phyloP scores from a whole-genome alignment of 495 filamentous ascomycete genomes.

The Daldinia loculata region DNA sequence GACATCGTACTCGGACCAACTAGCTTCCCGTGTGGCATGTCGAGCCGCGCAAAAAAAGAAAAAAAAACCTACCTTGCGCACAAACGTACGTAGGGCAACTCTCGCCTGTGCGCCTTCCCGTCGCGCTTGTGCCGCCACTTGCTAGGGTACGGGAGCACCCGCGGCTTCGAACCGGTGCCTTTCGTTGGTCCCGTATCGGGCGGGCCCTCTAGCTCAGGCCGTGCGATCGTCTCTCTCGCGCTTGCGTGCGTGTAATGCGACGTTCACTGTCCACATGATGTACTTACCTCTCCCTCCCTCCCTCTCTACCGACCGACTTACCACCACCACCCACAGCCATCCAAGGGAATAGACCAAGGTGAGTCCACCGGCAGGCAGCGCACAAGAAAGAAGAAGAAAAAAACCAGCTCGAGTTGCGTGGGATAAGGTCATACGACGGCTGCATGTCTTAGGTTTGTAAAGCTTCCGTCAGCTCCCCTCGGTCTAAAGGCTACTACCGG shows the following conservation, averaged over 20 bases:
- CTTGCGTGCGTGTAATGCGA: not conserved
- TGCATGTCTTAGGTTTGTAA: constrained; percentile 41
- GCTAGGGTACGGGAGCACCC: constrained; percentile 8
- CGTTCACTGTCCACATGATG: not conserved
- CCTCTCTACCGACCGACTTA: not conserved
- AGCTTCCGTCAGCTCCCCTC: constrained; percentile 29
- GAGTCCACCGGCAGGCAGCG: not conserved
- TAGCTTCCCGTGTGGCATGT: constrained; percentile 6
- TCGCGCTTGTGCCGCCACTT: constrained; percentile 7
- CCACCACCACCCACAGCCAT: not conserved
- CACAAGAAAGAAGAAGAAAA: not conserved
- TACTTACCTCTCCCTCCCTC: not conserved
- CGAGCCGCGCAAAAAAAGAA: constrained; percentile 8
- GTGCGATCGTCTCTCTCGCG: constrained; percentile 22
- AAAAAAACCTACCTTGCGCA: not conserved
- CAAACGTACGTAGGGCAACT: not conserved
- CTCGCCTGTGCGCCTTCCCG: constrained; percentile 22
- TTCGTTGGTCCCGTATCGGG: not conserved
- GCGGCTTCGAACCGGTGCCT: not conserved
- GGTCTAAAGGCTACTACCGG: not conserved
- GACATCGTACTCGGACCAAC: constrained; percentile 18
- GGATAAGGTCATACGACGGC: constrained; percentile 11
- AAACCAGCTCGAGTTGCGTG: constrained; percentile 11
- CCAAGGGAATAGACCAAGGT: not conserved
- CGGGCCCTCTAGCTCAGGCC: constrained; percentile 3